These are phyloP conservation scores for Athelia sp. DNA, from an alignment of 1,284 basidiomycete species.

Conservation along the genomic window DNA sequence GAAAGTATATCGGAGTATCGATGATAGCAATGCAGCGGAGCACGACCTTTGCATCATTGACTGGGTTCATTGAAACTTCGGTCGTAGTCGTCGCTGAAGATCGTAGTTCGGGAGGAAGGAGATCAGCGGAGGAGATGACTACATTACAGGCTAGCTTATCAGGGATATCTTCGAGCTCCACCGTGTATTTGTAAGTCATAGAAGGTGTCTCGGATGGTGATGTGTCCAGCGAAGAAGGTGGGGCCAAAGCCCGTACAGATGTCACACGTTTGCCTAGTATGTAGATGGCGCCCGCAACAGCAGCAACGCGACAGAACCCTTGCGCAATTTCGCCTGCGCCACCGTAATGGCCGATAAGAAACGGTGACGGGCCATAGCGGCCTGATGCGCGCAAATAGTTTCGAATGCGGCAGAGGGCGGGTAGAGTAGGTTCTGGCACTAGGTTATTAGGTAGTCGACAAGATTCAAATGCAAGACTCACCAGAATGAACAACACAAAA, in stretches of 20 bases:
- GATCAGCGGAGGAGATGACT: slow-evolving; percentile 37
- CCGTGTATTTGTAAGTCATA: slow-evolving; percentile 29
- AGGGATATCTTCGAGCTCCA: slow-evolving; percentile 59
- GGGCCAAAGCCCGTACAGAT: slow-evolving; percentile 28
- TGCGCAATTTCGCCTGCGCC: slow-evolving; percentile 90
- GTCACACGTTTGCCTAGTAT: slow-evolving; percentile 66
- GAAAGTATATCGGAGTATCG: slow-evolving; percentile 38
- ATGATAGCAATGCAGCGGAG: slow-evolving; percentile 71
- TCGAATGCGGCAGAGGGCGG: slow-evolving; percentile 63
- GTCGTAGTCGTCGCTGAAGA: slow-evolving; percentile 13
- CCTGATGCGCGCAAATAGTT: slow-evolving; percentile 78
- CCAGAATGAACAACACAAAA: slow-evolving; percentile 55
- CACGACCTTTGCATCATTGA: neutral
- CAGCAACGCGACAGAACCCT: slow-evolving; percentile 87
- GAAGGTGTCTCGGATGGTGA: slow-evolving; percentile 3
- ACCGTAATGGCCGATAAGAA: slow-evolving; percentile 93
- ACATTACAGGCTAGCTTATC: slow-evolving; percentile 42
- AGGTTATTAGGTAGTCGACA: neutral
- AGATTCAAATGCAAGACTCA: slow-evolving; percentile 22
- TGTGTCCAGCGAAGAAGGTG: slow-evolving; percentile 9
- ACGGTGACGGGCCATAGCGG: slow-evolving; percentile 86
- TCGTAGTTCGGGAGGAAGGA: slow-evolving; percentile 25
- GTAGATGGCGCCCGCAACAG: slow-evolving; percentile 83
- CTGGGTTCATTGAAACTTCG: neutral
- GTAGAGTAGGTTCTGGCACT: slow-evolving; percentile 54